These are phyloP conservation scores for Saturnispora besseyi DNA, from an alignment of 805 yeast genomes.

Conservation along the genomic window DNA sequence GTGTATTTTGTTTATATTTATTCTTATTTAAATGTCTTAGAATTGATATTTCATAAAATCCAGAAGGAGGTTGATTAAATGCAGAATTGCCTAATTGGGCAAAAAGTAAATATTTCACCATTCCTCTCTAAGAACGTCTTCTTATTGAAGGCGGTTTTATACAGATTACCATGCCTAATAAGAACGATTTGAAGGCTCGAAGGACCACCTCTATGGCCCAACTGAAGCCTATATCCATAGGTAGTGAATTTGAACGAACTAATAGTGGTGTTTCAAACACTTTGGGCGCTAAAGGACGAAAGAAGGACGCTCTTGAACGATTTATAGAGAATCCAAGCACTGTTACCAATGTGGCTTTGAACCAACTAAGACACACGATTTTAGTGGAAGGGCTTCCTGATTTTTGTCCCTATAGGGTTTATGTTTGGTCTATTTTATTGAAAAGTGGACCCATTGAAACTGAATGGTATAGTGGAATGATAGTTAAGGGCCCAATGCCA, in stretches of 20 bases:
- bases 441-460: slow-evolving; percentile 53
- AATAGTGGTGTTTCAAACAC: not conserved
- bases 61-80: not conserved
- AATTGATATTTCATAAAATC: not conserved
- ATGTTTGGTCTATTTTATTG: slow-evolving; percentile 74
- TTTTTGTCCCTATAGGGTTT: slow-evolving; percentile 57
- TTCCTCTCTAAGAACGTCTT: not conserved
- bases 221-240: not conserved
- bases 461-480: slow-evolving; percentile 43
- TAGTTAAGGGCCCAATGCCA: slow-evolving; percentile 37
- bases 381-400: slow-evolving; percentile 37
- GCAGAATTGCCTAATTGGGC: not conserved
- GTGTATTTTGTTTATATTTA: not conserved
- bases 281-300: slow-evolving; percentile 27
- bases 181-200: not conserved
- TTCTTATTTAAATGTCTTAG: not conserved
- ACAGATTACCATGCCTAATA: not conserved
- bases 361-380: slow-evolving; percentile 45
- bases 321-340: slow-evolving; percentile 37
- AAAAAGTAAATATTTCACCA: not conserved
- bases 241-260: slow-evolving; percentile 1
- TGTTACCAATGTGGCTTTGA: slow-evolving; percentile 39
- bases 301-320: slow-evolving; percentile 46
- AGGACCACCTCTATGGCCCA: not conserved
- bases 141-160: not conserved